A percentile compares a stretch with the other conserved stretches of the same genome.
These are phyloP conservation scores for Puccinellia tenuiflora DNA, from an alignment of 176 grass and related monocot genomes.

Conservation along the genomic window DNA sequence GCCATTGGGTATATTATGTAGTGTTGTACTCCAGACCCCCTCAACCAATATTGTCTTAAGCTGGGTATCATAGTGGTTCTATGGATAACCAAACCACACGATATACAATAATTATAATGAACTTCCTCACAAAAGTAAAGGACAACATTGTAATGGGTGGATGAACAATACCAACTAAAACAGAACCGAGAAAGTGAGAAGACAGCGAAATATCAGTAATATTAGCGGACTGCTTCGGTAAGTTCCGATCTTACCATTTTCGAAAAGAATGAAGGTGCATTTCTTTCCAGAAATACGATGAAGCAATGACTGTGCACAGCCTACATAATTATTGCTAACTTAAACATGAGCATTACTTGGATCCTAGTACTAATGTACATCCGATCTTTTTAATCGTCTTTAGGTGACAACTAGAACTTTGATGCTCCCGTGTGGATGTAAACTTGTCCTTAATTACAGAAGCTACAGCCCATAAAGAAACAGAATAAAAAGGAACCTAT, in stretches of 20 bases:
- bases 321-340: background rate
- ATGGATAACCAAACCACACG: background rate
- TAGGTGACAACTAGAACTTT: background rate
- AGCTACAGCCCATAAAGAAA: background rate
- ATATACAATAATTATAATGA: background rate
- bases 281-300: background rate
- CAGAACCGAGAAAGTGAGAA: background rate
- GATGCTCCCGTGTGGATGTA: background rate
- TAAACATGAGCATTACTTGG: background rate
- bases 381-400: background rate
- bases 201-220: background rate
- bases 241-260: too few relatives aligned
- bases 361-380: background rate
- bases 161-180: background rate
- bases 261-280: background rate
- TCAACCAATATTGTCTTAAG: background rate
- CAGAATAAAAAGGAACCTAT: background rate
- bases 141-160: background rate
- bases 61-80: background rate
- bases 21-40: too few relatives aligned
- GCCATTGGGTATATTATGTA: too few relatives aligned
- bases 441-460: background rate
- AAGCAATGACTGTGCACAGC: background rate
- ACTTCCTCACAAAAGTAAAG: background rate
- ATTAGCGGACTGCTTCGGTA: background rate